Evolutionary conservation across 495 filamentous ascomycete species (phyloP).

Genomic region (Tetracladium marchalianum): DNA sequence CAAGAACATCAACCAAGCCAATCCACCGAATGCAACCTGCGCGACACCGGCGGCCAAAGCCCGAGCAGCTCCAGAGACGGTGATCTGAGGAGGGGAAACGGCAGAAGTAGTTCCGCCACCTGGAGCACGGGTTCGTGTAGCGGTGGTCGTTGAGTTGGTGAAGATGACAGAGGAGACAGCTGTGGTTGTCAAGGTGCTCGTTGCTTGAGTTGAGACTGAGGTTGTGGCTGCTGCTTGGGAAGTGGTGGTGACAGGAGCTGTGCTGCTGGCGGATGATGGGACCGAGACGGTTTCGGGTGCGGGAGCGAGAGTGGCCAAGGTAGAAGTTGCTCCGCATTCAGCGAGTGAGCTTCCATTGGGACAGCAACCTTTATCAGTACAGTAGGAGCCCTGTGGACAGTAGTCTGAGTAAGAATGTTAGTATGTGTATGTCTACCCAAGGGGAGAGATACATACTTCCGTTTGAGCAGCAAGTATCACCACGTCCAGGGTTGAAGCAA

Average conservation of each 20-base stretch:
- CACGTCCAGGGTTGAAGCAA: background rate
- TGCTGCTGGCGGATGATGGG: no score
- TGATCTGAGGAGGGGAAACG: no score
- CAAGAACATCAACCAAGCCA: no score
- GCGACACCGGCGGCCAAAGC: no score
- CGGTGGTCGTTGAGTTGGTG: no score
- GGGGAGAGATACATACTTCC: background rate
- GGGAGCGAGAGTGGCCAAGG: background rate
- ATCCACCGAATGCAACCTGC: no score
- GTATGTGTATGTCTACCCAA: background rate
- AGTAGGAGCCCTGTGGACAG: constrained; percentile 1
- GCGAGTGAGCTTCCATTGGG: constrained; percentile 1
- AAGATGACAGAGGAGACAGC: no score
- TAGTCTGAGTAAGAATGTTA: background rate
- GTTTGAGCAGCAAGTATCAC: constrained; percentile 2
- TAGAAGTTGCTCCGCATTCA: background rate
- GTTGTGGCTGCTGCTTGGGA: background rate
- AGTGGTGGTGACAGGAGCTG: background rate
- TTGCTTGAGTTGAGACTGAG: background rate
- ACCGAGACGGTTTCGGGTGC: background rate
- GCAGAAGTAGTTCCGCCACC: no score
- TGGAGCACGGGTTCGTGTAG: no score
- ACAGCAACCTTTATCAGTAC: background rate
- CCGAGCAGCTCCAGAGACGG: no score
- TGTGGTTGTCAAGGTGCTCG: no score